Base-by-base conservation (phyloP, 2,329 filamentous ascomycete genomes). In the Graphilbum sp. region DNA sequence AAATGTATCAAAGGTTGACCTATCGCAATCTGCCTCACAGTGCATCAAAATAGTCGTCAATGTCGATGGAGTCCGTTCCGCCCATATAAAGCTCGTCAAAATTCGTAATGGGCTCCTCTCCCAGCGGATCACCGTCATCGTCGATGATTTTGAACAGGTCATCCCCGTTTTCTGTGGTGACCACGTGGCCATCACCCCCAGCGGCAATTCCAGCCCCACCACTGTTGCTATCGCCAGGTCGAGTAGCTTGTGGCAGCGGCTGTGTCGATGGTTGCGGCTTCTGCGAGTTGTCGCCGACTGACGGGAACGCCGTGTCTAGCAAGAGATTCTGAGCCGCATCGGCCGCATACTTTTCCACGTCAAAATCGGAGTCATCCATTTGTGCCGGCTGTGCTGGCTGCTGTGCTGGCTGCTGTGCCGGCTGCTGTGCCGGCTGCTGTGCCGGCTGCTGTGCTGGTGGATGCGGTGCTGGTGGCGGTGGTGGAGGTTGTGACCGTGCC, bases 61-160 rank as follows among this genome's bases (percentile, higher is more conserved):
- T 36, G 16, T 47, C 45, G 11, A 43, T 38, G 19, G 41, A 43
- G 42, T 71, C 64, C 41, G 65, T 67, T 35, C 65, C 60, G 8
- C 56, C 60, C 46, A 63, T 60, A 44, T 62, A 70, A 41, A 71
- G 52, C 42, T 69, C 63, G 42, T 71, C 62, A 43, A 72, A 72
- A 21, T 25, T 50, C 15, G 62, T 63, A 30, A 54, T 59, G 38
- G 57, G 52, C 32, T 55, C 55, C 13, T 52, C 55, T 10, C 50
- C 53, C 2, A 51, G 47, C 3, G 49, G 50, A 16, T 55, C 59
- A 15, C 62, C 50, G 36, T 58, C 55, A 40, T 63, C 59, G 39
- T 59, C 54, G 44, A 63, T 58, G 15, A 67, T 54, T 34, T 59
- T 57, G 42, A 69, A 69, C 21, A 68, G 50, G 24, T 65, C 64